Base-by-base conservation (phyloP, 371 early-diverging fungal species). In the Apophysomyces variabilis region DNA sequence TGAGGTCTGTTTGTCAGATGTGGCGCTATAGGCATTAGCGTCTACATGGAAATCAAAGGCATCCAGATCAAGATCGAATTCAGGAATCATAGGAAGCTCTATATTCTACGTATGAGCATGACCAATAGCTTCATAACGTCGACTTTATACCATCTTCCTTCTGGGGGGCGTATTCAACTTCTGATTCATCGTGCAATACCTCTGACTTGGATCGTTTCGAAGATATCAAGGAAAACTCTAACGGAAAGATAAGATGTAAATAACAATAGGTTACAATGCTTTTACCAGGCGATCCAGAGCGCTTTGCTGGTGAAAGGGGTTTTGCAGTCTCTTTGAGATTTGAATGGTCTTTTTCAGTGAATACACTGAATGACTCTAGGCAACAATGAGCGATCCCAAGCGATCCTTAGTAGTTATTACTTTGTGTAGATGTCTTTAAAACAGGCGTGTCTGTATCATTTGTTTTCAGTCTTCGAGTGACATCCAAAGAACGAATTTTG, bases 281-380 rank as follows among this genome's bases (percentile, higher is more conserved):
- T 26, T 26, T 45, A 45, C 46, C 46, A 45, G n/a, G 46, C 13
- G 46, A 45, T n/a, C 46, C 46, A 13, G 46, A n/a, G 46, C 46
- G 46, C 16, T 45, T 45, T 13, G 13, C 46, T 45, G 46, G 46
- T 5, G 46, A 18, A 7, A 18, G 1, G 6, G 8, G n/a, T 45
- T 18, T 45, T 13, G 8, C 16, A 18, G 46, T 7, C 6, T 13
- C 16, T 5, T 45, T 13, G 6, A 18, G 13, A 45, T 13, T 18
- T 6, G 46, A 18, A 6, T 45, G 6, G 16, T 45, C 46, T 45
- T 45, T 45, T 13, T 45, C 46, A 3, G 46, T 45, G 46, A 45
- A 45, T 13, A 45, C 46, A 6, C n/a, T 45, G 46, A 45, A 45
- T 13, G 46, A 13, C 16, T 45, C 46, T 45, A 18, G 5, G 16